Base-by-base conservation (phyloP, 202 grass and related monocot species). In the Elaeis oleifera region DNA sequence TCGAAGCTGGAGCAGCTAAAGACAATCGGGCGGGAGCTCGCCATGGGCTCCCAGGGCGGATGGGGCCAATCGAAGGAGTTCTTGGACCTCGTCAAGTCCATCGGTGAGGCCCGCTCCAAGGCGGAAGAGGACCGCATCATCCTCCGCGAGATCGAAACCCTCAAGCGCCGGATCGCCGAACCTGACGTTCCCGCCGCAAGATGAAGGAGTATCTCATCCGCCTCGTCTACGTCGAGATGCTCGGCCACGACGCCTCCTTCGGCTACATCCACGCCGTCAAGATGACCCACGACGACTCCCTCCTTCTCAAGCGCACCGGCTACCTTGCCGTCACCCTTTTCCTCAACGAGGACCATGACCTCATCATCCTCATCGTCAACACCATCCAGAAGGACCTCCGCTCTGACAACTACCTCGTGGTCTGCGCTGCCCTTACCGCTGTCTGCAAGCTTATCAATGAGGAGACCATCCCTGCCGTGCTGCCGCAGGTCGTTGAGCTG, bases 51-150 rank as follows among this genome's bases (percentile, higher is more conserved):
- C 58, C 88, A 99, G 65, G 85, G 88, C 63, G 88, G 83, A 18
- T 86, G 83, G 83, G 85, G 88, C 53, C 85, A 90, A 57, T 94
- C 88, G 16, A 99, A 89, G 85, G 94, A 99, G 67, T 99, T 99
- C 78, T 82, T 99, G 14, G 95, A 99, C 81, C 88, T 99, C 48
- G 95, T 99, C 69, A 99, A 99, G 71, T 94, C 88, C 51, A 99
- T 99, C 63, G 95, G 95, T 62, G 95, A 99, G 76, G 85, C 88
- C 15, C 85, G 95, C 68, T 99, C 95, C 78, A 99, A 99, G 71
- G 89, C 95, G 11, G 95, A 99, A 72, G 95, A 99, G 85, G 95
- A 99, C 73, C 88, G 95, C 70, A 99, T 99, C 88, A 81, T 99
- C 44, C 29, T 80, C 53, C 88, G 95, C 6, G 95, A 99, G 78